A percentile compares a stretch with the other conserved stretches of the same genome.
Evolutionary conservation across 2,329 filamentous ascomycete species (phyloP).

Genomic region (Dothideomycetes sp.): DNA sequence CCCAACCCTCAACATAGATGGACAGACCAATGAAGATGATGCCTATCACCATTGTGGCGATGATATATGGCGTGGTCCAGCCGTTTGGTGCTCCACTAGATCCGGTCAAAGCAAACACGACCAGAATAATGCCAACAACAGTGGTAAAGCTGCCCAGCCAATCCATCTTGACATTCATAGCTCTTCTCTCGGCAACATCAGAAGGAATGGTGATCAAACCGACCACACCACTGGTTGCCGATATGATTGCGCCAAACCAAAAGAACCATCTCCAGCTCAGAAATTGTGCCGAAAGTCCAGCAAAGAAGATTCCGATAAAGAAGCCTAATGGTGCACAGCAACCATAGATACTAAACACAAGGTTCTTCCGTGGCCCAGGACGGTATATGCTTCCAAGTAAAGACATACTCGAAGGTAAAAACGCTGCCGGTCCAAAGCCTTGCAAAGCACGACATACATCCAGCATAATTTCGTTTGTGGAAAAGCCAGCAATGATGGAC

Average conservation of each 20-base stretch:
- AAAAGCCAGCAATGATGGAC: conserved; percentile 26
- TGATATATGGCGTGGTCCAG: conserved; percentile 68
- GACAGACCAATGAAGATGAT: conserved; percentile 49
- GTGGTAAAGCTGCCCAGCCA: conserved; percentile 55
- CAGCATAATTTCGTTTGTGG: conserved; percentile 27
- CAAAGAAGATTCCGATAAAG: conserved; percentile 55
- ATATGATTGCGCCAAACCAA: conserved; percentile 52
- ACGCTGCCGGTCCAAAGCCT: conserved; percentile 30
- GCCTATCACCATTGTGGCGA: conserved; percentile 55
- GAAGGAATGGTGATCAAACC: conserved; percentile 44
- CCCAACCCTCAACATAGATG: conserved; percentile 64
- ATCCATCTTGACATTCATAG: conserved; percentile 52
- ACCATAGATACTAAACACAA: conserved; percentile 35
- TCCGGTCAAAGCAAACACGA: conserved; percentile 68
- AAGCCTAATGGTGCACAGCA: conserved; percentile 48
- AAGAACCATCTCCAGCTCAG: conserved; percentile 59
- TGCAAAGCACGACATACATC: conserved; percentile 28
- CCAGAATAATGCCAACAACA: conserved; percentile 55
- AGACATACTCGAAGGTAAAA: conserved; percentile 25
- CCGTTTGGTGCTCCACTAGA: conserved; percentile 58
- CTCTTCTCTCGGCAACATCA: conserved; percentile 31
- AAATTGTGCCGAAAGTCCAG: conserved; percentile 48
- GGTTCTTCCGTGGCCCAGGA: conserved; percentile 29
- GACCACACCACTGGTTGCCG: conserved; percentile 36
- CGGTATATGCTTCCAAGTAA: conserved; percentile 28